Evolutionary conservation across 345 rosid genomes (phyloP).

Genomic region (Eucalyptus cladocalyx): DNA sequence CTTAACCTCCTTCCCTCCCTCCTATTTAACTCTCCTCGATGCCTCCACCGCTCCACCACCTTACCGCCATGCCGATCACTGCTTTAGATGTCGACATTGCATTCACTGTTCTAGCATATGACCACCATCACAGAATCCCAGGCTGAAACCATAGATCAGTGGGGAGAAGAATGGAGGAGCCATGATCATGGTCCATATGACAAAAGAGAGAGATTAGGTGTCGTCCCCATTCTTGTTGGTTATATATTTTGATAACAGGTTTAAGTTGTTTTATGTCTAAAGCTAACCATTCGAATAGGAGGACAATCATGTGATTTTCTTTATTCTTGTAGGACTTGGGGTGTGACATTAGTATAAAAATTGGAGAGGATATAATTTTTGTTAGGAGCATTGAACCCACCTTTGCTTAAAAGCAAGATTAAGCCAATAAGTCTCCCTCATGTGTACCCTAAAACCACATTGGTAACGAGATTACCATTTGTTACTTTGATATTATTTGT

Average conservation of each 20-base stretch:
- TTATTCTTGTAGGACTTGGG: neutral
- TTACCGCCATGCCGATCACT: no score
- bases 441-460: neutral
- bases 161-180: neutral
- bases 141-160: no score
- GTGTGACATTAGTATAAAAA: neutral
- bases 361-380: neutral
- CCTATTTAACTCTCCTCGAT: no score
- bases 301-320: neutral
- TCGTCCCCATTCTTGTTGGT: no score
- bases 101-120: no score
- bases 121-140: no score
- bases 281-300: neutral
- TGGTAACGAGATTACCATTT: no score
- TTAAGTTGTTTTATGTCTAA: no score
- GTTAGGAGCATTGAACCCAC: neutral
- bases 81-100: no score
- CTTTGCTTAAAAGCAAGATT: neutral
- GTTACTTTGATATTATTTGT: neutral
- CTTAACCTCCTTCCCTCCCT: no score
- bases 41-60: no score
- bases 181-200: neutral
- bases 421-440: neutral
- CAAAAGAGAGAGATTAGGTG: neutral
- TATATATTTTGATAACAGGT: neutral